Conservation (phyloP, 768 basidiomycete genomes). For the Termitomyces sp. region DNA sequence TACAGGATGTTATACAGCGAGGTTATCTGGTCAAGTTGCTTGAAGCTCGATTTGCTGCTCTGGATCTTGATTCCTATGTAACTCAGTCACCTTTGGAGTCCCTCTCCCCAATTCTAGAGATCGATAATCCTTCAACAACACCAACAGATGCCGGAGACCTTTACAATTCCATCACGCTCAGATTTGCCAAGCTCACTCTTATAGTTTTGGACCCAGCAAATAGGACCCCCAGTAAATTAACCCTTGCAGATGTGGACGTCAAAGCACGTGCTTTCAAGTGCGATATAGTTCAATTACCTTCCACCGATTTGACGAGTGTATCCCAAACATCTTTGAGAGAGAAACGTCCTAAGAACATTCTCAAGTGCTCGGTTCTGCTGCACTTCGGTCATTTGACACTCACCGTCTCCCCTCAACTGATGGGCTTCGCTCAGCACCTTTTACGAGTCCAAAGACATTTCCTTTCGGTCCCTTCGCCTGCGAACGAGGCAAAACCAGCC, state of each 20-base stretch:
- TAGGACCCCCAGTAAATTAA: constrained; percentile 29
- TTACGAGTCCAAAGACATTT: constrained; percentile 45
- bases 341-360: constrained; percentile 23
- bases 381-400: constrained; percentile 36
- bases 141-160: background rate
- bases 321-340: constrained; percentile 44
- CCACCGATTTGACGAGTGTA: constrained; percentile 20
- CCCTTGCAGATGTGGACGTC: constrained; percentile 25
- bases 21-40: constrained; percentile 28
- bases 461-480: constrained; percentile 11
- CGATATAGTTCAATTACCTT: constrained; percentile 19
- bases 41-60: constrained; percentile 30
- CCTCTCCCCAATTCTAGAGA: constrained; percentile 20
- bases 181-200: constrained; percentile 23
- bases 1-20: constrained; percentile 1
- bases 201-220: constrained; percentile 30
- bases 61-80: constrained; percentile 41
- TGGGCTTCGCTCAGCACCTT: constrained; percentile 52
- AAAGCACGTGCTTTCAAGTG: constrained; percentile 16
- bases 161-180: constrained; percentile 19
- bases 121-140: constrained; percentile 2
- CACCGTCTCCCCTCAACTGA: constrained; percentile 49
- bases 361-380: constrained; percentile 29
- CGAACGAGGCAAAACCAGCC: constrained; percentile 5
- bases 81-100: constrained; percentile 24